A percentile compares a stretch with the other conserved stretches of the same genome.
Conservation (phyloP, 768 basidiomycete species). For the Russula emetica region DNA sequence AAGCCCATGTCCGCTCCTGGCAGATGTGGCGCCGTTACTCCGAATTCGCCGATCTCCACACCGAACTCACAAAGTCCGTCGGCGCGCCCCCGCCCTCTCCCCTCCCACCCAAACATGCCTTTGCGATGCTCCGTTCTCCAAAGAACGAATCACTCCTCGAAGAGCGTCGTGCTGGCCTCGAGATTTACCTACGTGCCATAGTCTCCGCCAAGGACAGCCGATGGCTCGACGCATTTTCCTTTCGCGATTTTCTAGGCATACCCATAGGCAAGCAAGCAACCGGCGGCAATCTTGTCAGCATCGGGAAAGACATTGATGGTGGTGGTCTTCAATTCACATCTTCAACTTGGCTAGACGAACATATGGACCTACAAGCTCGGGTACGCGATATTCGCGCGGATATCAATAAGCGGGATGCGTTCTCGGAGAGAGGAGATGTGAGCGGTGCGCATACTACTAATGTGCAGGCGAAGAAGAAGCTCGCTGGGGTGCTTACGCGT, state of each 20-base stretch:
- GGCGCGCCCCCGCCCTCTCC: slow-evolving; percentile 70
- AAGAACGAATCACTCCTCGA: slow-evolving; percentile 62
- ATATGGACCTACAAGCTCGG: slow-evolving; percentile 67
- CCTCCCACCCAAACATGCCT: slow-evolving; percentile 83
- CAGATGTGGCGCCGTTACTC: slow-evolving; percentile 92
- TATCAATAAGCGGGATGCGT: slow-evolving; percentile 82
- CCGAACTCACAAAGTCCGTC: slow-evolving; percentile 74
- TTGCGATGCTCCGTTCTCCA: slow-evolving; percentile 60
- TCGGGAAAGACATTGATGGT: slow-evolving; percentile 7
- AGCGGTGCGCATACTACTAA: slow-evolving; percentile 71
- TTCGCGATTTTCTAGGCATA: slow-evolving; percentile 84
- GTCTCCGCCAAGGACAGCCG: slow-evolving; percentile 72
- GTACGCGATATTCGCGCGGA: slow-evolving; percentile 81
- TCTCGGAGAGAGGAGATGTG: slow-evolving; percentile 71
- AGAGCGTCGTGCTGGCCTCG: slow-evolving; percentile 72
- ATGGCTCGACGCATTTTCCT: slow-evolving; percentile 76
- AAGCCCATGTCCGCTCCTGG: slow-evolving; percentile 89
- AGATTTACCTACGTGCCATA: slow-evolving; percentile 82
- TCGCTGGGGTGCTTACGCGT: slow-evolving; percentile 72
- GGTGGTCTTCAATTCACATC: slow-evolving; percentile 55
- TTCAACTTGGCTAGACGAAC: slow-evolving; percentile 87
- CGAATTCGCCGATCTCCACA: slow-evolving; percentile 85
- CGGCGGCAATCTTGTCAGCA: not conserved
- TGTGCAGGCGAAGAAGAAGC: slow-evolving; percentile 80
- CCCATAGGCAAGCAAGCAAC: slow-evolving; percentile 51